A percentile compares a stretch with the other conserved stretches of the same genome.
These are phyloP conservation scores for Echinochloa phyllopogon DNA, from an alignment of 176 grass and related monocot species.

Conservation along the genomic window DNA sequence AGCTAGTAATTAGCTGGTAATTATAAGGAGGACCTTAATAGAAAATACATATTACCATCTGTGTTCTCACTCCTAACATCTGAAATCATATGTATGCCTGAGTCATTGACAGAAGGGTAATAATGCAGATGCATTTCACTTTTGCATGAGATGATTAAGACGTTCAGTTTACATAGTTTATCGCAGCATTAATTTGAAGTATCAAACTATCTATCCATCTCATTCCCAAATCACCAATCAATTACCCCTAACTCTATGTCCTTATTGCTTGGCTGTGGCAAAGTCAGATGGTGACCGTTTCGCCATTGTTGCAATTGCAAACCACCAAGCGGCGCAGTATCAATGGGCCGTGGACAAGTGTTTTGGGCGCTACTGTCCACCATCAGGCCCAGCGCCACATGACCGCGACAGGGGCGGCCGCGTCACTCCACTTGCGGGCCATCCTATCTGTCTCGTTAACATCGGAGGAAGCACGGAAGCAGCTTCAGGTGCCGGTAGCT, in stretches of 20 bases:
- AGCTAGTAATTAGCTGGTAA: no score
- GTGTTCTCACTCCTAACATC: neutral
- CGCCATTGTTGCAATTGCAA: no score
- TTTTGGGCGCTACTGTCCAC: neutral
- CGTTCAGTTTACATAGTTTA: neutral
- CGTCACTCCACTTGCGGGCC: neutral
- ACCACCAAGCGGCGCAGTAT: neutral
- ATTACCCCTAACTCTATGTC: neutral
- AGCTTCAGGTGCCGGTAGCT: neutral
- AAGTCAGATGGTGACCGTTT: conserved; percentile 3
- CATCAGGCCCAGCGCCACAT: neutral
- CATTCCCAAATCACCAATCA: conserved; percentile 16
- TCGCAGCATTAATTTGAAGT: neutral
- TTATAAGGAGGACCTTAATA: no score
- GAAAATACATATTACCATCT: no score
- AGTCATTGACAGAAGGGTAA: neutral
- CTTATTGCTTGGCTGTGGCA: conserved; percentile 10
- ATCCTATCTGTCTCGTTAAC: neutral
- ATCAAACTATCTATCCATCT: neutral
- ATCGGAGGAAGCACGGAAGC: neutral
- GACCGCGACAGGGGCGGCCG: neutral
- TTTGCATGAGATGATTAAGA: neutral
- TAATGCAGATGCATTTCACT: neutral
- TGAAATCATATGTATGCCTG: neutral
- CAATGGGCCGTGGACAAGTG: conserved; percentile 31